These are phyloP conservation scores for Verticillium zaregamsianum DNA, from an alignment of 2,329 filamentous ascomycete species.

Conservation along the genomic window DNA sequence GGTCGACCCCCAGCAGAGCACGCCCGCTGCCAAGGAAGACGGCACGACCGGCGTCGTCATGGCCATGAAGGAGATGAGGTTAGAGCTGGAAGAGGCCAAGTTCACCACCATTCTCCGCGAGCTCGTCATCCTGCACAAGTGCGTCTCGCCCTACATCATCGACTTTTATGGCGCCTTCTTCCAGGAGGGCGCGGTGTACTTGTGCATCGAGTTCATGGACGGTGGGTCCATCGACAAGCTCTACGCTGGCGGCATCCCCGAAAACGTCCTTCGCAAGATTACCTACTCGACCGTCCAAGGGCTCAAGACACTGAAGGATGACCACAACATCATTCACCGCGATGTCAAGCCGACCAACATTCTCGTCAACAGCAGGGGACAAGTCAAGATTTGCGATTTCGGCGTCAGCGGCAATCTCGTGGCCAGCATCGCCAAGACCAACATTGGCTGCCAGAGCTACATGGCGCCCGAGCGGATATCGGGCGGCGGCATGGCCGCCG, in stretches of 20 bases:
- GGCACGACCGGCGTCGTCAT: conserved; percentile 74
- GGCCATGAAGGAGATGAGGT: conserved; percentile 98
- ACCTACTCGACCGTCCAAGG: conserved; percentile 87
- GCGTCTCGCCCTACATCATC: conserved; percentile 92
- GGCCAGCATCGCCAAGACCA: conserved; percentile 95
- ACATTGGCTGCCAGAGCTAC: conserved; percentile 98
- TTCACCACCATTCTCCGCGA: conserved; percentile 98
- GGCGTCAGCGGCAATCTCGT: conserved; percentile 95
- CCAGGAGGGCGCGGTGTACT: conserved; percentile 97
- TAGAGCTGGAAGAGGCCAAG: conserved; percentile 95
- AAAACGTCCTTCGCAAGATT: conserved; percentile 84
- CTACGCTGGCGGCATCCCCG: conserved; percentile 85
- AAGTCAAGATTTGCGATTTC: conserved; percentile 98
- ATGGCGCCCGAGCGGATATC: conserved; percentile 98
- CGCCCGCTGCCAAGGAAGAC: conserved; percentile 23
- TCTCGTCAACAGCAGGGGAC: conserved; percentile 80
- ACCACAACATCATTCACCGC: conserved; percentile 98
- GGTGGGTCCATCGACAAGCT: conserved; percentile 96
- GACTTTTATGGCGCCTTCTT: conserved; percentile 99
- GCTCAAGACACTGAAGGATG: conserved; percentile 88
- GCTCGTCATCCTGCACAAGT: conserved; percentile 91
- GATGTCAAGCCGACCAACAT: conserved; percentile 99
- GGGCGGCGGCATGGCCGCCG: conserved; percentile 72
- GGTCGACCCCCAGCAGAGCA: conserved; percentile 11
- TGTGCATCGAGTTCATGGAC: conserved; percentile 99